Evolutionary conservation across 2,329 filamentous ascomycete species (phyloP), one percentile per base, ranked within the genome.

Genomic region (Phyllosticta capitalensis): DNA sequence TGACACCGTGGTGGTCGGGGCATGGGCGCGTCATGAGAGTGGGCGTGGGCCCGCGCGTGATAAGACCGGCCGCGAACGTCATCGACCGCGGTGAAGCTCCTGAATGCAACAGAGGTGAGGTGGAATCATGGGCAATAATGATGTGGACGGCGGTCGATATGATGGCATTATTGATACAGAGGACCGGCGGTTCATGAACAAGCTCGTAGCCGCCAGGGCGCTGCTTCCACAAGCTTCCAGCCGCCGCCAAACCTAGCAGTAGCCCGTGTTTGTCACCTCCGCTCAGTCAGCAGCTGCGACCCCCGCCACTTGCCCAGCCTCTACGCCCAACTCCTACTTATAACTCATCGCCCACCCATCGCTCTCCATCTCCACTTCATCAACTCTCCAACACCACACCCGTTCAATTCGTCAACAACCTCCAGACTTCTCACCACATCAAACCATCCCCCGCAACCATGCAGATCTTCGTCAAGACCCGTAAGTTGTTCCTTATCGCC

Each of bases 391-490:
- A 60, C 60, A 58, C 50, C 55, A 63, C 62, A 63, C 57, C 55
- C 58, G 55, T 52, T 57, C 62, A 57, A 10, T 48, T 54, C 28
- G 52, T 58, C 57, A 57, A 56, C 63, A 63, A 63, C 49, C 61
- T 55, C 28, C 59, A 33, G 26, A 49, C 20, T n/a, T 48, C 17
- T 48, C 30, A 54, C 51, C 33, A 5, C 50, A 14, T 12, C 10
- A n/a, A 14, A 24, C 22, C 51, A 21, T 28, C 33, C 20, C 5
- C 38, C 56, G n/a, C 66, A 77, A 85, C 67, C 76, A 95, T 96
- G 92, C 92, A 96, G 83, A 96, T 96, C 83, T 96, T 96, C 78
- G 92, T 96, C 71, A 96, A 96, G 87, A 96, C 91, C 68, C 84
- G 87, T 90, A 81, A 83, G 87, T 87, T 69, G 38, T 63, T 65